These are phyloP conservation scores for Halophytophthora polymorphica DNA, from an alignment of 352 stramenopile genomes.

Conservation along the genomic window DNA sequence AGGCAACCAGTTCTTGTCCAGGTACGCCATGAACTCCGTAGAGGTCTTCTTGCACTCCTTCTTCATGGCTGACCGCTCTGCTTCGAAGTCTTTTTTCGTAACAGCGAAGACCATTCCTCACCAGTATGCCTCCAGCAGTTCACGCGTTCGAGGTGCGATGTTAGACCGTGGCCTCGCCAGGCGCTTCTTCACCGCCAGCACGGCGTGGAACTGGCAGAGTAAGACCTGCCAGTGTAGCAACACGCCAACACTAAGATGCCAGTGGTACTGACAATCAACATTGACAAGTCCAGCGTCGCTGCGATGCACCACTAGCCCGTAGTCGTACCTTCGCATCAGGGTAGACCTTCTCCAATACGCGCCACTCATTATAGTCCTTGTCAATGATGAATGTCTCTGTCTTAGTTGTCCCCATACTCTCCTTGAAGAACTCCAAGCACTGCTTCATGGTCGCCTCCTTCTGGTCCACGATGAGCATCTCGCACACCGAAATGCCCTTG, in stretches of 20 bases:
- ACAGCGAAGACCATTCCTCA: background rate
- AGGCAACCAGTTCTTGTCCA: background rate
- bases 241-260: too few relatives aligned
- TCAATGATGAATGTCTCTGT: slow-evolving; percentile 19
- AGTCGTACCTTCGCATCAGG: slow-evolving; percentile 2
- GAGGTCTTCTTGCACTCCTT: background rate
- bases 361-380: slow-evolving; percentile 23
- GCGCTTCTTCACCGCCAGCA: background rate
- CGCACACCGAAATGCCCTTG: slow-evolving; percentile 13
- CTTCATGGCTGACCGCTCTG: background rate
- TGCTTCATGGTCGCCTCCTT: slow-evolving; percentile 9
- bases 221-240: slow-evolving; percentile 3
- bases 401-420: background rate
- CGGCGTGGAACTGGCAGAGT: slow-evolving; percentile 15
- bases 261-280: too few relatives aligned
- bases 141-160: too few relatives aligned
- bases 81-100: background rate
- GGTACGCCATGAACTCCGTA: background rate
- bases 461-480: slow-evolving; percentile 18
- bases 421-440: slow-evolving; percentile 8
- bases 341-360: slow-evolving; percentile 3
- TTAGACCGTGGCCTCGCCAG: background rate
- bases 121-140: background rate
- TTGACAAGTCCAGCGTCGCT: too few relatives aligned
- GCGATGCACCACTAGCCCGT: too few relatives aligned